These are phyloP conservation scores for Fusarium sp. DNA, from an alignment of 2,329 filamentous ascomycete species.

Conservation along the genomic window DNA sequence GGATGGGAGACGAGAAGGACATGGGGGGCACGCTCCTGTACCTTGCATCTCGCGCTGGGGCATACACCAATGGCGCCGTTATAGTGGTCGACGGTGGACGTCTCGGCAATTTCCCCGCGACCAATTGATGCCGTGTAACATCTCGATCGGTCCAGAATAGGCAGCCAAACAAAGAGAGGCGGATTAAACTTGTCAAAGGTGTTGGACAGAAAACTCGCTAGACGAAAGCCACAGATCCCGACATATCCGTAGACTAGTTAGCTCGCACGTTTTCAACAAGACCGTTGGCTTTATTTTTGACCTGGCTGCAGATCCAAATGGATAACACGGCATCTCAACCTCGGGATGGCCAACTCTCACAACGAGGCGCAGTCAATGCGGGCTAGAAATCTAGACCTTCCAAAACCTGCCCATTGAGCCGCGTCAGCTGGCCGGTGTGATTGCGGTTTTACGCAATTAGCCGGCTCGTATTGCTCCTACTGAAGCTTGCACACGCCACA, in stretches of 20 bases:
- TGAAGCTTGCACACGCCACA: background rate
- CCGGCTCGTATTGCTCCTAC: background rate
- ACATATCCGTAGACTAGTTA: background rate
- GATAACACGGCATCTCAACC: background rate
- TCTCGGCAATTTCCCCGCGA: constrained; percentile 28
- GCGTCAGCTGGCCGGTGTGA: background rate
- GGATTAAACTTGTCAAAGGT: background rate
- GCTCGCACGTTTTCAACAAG: background rate
- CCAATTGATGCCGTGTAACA: constrained; percentile 11
- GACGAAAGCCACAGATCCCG: background rate
- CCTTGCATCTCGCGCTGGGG: constrained; percentile 33
- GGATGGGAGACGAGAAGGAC: constrained; percentile 35
- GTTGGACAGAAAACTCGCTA: background rate
- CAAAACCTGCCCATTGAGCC: background rate
- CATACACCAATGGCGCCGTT: constrained; percentile 32
- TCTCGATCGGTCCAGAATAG: background rate
- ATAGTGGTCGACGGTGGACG: constrained; percentile 36
- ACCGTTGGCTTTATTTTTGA: background rate
- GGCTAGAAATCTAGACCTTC: background rate
- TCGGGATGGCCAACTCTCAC: background rate
- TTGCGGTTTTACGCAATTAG: constrained; percentile 3
- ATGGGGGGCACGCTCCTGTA: constrained; percentile 34
- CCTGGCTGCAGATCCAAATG: background rate
- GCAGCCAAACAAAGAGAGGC: background rate
- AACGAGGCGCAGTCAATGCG: constrained; percentile 4